Base-by-base conservation (phyloP, 305 asterid genomes). In the Fraxinus latifolia region DNA sequence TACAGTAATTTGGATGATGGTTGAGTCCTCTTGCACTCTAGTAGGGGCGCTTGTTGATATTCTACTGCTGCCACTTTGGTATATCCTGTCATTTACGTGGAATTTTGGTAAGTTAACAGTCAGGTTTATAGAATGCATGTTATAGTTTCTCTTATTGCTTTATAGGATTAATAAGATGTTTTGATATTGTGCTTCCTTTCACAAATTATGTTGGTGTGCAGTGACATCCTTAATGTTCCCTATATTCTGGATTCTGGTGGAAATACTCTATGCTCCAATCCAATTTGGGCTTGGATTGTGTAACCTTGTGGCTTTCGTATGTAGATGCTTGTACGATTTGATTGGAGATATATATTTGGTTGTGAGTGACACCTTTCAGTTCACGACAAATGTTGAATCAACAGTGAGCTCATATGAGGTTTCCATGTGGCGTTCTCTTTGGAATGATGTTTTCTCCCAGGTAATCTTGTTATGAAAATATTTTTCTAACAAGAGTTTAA, bases 401-500 rank as follows among this genome's bases (percentile, higher is more conserved):
- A 89, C 98, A 3, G 97, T 93, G 81, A 86, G 87, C 87, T 88
- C 97, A 15, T 85, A 90, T 0, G 94, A 91, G 86, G 91, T 90
- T 72, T 96, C 99, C 39, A 25, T 93, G 76, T 93, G 93, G 98
- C 97, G 96, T 42, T 90, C 98, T 60, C 95, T 94, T 47, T 96
- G 99, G 99, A 91, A 94, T 83, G 99, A 93, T 86, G 96, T 96
- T 76, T 94, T 94, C 90, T 96, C 97, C 44, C 97, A 96, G 93
- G 99, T 96, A 55, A 67, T 34, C 23, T 44, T 17, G 44, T 37
- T 84, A 79, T 82, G 25, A 58, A 42, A 21, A 39, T 72, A 31
- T 34, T n/a, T 76, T 44, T 79, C 74, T 31, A 76, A 80, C 34
- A 29, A 75, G 80, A 25, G 60, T 72, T 78, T 37, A 39, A 44